phyloP scores from a whole-genome alignment of 345 rosid species.

The Lepidium africanum region DNA sequence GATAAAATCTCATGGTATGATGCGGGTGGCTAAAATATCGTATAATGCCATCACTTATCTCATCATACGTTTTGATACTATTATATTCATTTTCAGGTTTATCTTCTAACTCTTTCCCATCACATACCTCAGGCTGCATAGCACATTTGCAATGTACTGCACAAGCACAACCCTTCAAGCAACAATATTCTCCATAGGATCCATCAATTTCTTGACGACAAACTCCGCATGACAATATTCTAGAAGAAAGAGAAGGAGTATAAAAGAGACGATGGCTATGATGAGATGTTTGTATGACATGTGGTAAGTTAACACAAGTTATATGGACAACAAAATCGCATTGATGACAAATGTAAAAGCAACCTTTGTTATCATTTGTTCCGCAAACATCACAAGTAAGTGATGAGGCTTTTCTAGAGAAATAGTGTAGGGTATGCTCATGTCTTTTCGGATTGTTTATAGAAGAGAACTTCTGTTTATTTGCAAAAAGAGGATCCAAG shows the following conservation, averaged over 20 bases:
- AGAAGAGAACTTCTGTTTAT: too few species aligned
- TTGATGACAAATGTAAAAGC: too few species aligned
- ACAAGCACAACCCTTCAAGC: not conserved
- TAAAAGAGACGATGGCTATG: too few species aligned
- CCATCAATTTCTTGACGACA: not conserved
- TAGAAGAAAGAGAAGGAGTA: not conserved
- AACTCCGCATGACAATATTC: not conserved
- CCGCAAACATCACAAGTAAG: too few species aligned
- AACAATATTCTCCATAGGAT: not conserved
- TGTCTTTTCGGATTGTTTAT: too few species aligned
- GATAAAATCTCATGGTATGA: not conserved
- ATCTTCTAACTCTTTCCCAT: not conserved
- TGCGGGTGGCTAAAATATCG: not conserved
- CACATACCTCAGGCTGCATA: not conserved
- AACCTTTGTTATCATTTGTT: too few species aligned
- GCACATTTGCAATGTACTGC: conserved; percentile 9
- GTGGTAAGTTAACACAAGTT: too few species aligned
- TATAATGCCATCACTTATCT: not conserved
- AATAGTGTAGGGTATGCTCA: too few species aligned
- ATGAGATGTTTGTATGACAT: too few species aligned
- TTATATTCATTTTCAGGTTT: not conserved
- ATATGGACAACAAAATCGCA: too few species aligned
- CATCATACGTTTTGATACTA: not conserved
- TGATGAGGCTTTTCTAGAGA: too few species aligned
- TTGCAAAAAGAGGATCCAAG: too few species aligned